These are phyloP conservation scores for Lanzia echinophila DNA, from an alignment of 2,329 filamentous ascomycete genomes.

Conservation along the genomic window DNA sequence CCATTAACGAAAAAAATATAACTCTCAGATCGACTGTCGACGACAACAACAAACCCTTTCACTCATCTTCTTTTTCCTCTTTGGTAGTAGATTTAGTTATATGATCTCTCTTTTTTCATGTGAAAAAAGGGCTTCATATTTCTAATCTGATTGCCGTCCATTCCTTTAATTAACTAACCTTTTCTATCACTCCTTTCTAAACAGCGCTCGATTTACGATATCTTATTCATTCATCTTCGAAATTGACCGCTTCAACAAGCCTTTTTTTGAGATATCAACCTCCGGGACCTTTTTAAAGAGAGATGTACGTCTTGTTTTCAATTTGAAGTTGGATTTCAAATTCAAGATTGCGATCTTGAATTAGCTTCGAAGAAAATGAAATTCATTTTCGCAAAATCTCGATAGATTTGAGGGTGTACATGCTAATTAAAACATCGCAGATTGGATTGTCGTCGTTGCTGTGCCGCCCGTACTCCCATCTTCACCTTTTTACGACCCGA, in stretches of 20 bases:
- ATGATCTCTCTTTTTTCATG: conserved; percentile 4
- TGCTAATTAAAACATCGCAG: conserved; percentile 7
- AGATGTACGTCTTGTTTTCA: no score
- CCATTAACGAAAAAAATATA: no score
- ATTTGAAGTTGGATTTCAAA: no score
- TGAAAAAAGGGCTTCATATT: conserved; percentile 3
- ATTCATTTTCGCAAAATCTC: neutral
- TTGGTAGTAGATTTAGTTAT: conserved; percentile 12
- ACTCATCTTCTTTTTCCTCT: neutral
- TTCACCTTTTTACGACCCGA: neutral
- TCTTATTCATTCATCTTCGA: conserved; percentile 3
- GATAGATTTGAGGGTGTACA: neutral
- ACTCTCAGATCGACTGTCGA: neutral
- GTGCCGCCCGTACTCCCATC: conserved; percentile 2
- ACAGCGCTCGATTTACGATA: no score
- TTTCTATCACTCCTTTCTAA: conserved; percentile 3
- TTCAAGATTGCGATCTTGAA: no score
- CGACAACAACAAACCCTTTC: neutral
- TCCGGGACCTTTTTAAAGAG: neutral
- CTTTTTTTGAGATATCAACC: neutral
- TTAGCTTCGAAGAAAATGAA: no score
- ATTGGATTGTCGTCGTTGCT: conserved; percentile 7
- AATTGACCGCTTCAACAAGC: neutral
- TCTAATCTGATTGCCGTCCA: conserved; percentile 13
- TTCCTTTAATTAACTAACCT: conserved; percentile 9